Evolutionary conservation across 2,329 filamentous ascomycete species (phyloP), one percentile per base, ranked within the genome.

Genomic region (Endothia cerciana): DNA sequence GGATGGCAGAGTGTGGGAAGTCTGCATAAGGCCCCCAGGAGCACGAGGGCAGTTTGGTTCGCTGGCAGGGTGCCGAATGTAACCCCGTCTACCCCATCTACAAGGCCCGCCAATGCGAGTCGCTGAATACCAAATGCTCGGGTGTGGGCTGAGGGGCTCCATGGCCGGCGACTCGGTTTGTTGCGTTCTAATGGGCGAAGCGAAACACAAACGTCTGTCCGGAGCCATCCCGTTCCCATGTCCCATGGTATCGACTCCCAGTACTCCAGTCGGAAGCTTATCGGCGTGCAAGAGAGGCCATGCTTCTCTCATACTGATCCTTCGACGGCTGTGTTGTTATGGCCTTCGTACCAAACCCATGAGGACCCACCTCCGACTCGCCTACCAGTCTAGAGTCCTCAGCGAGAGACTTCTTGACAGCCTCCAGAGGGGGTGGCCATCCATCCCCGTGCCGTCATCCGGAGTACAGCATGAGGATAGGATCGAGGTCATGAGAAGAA

Each of bases 41-140:
- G 55, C 41, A 65, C 63, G 33, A 61, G 66, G 64, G 41, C 25
- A 43, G 28, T 60, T 47, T 68, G 56, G 57, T 63, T 68, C 60
- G 66, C 55, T 61, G 33, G 25, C 30, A 28, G 13, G 45, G n/a
- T 33, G 33, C 51, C 45, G 30, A 45, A 56, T 65, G 59, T 59
- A 57, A 65, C 59, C 63, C n/a, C n/a, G n/a, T n/a, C n/a, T n/a
- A n/a, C n/a, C 33, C 17, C 56, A 11, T 25, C 45, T 47, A 36
- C 40, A 57, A 5, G 25, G 30, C 38, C n/a, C 15, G 60, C 47
- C 63, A 65, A 60, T 63, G 15, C 51, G 36, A 63, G 40, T 25
- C 28, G 25, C n/a, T 25, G 25, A 36, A 59, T 59, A 61, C 7
- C 38, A 43, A 61, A 47, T 38, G 11, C 38, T 33, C 28, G 25